Base-by-base conservation (phyloP, 2,329 filamentous ascomycete genomes). In the Coniochaeta ligniaria region DNA sequence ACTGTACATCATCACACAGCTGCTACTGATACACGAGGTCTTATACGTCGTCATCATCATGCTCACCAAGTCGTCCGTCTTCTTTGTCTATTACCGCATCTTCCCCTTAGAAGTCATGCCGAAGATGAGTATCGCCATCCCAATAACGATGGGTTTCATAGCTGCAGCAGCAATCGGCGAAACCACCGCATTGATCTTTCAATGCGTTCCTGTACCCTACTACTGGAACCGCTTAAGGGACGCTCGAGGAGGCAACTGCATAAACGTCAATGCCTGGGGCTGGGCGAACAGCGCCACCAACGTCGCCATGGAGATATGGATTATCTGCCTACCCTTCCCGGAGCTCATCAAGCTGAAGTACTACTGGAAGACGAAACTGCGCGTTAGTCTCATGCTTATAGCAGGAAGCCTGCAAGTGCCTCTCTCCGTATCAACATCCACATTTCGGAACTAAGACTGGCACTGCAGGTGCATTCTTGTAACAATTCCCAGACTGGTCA, bases 51-150 rank as follows among this genome's bases (percentile, higher is more conserved):
- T 17, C 26, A 28, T 43, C 12, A 16, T 59, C 22, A 41, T 52
- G 22, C 50, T 59, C 20, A 59, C 58, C 17, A 45, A 47, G 31
- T 31, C 50, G 38, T 59, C 58, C 4, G 43, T 59, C 31, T 16
- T 59, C 12, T 59, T 59, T 31, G 47, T 59, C 26, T 59, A 59
- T 33, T 20, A 24, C 43, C 58, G 28, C 20, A 47, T 59, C 3
- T 54, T 59, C 33, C 58, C 58, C 2, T 28, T 59, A 20, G 9
- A 17, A 16, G 20, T 55, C 45, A 35, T 59, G 28, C 45, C 58
- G 26, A 55, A 14, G 9, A 31, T 59, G 6, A 31, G 33, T 9
- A n/a, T 24, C 6, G 45, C 35, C 57, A 55, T 59, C 26, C 31
- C 31, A 6, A 38, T 38, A 12, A 38, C 54, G 11, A 35, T 56